Base-by-base conservation (phyloP, 345 rosid genomes). In the Eucalyptus urophylla region DNA sequence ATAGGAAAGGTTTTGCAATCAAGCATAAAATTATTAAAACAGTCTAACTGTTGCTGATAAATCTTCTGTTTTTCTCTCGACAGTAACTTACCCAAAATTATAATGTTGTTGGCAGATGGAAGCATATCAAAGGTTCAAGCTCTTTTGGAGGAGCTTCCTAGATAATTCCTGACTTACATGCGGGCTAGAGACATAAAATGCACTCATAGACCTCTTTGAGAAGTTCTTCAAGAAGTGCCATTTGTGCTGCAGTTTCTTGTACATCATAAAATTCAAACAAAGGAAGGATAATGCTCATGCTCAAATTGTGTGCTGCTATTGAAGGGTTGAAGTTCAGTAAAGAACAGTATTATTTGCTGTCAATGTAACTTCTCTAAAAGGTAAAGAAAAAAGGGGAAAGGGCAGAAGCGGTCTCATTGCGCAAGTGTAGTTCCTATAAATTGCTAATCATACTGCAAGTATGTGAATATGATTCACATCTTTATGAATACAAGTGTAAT, bases 131-230 rank as follows among this genome's bases (percentile, higher is more conserved):
- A 92, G 22, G 97, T 95, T 56, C 97, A 97, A 86, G 95, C 95
- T 72, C 96, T 96, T 44, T 87, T 97, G 86, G 99, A 95, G 91
- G 98, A 96, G 94, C 92, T 96, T 88, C 99, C 98, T 8, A 93
- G 94, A 40, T 98, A 97, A 92, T 96, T 97, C 91, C 62, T 97
- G 92, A 90, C 91, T 21, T 96, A 95, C 90, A 90, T 94, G 92
- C 93, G 95, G 31, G 51, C 91, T n/a, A 91, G 98, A 90, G 93
- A 94, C 54, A 94, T 97, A 80, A 93, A 95, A 90, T 53, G 62
- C 22, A 86, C 60, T 86, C 87, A 33, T 16, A 31, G 6, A 17
- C 80, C 80, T 14, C 11, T 11, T 67, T 31, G 80, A 67, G 80
- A 37, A 67, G 80, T 16, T 67, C 80, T 67, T 67, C 3, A 16